Evolutionary conservation across 2,329 filamentous ascomycete genomes (phyloP), one percentile per base, ranked within the genome.

Genomic region (Aureobasidium lini): DNA sequence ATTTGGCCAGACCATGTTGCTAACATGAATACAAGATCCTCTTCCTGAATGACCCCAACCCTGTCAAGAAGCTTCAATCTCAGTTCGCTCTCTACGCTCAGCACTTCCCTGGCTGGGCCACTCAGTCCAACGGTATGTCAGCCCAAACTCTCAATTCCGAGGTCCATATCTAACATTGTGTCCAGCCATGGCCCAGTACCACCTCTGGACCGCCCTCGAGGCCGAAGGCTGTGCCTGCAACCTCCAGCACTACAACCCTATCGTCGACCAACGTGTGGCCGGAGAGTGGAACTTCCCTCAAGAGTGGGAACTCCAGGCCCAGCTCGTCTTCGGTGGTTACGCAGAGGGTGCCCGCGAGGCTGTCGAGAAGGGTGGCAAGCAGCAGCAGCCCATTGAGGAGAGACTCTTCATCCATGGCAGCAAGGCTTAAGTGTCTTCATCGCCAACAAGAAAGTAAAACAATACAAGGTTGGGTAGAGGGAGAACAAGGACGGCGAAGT

Each of bases 191-290:
- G 83, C 89, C 69, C 89, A 96, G 79, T 88, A 83, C 75, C 79
- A 84, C 64, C 72, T 90, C 66, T 96, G 91, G 91, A 86, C 86
- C 16, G 88, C 86, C 4, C 84, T 96, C 60, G 88, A 92, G 76
- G 81, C 86, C 62, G 90, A 94, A 72, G 90, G 91, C 32, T 83
- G 95, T 60, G 90, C 90, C 65, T 88, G 87, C 71, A 95, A 92
- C 80, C 81, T 96, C 57, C 91, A 96, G 81, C 91, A 96, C 79
- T 95, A 95, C 81, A 94, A 56, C 40, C 90, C 90, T 18, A 75
- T 96, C 61, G 84, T 95, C 66, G 88, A 95, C 75, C 79, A 81
- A 64, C 84, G 85, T 76, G 87, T 91, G 57, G 76, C 81, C 46
- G 77, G 77, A 63, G 77, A 84, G 66, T 96, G 89, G 88, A 80